Evolutionary conservation across 1,284 basidiomycete species (phyloP).

Genomic region (Naganishia albida): DNA sequence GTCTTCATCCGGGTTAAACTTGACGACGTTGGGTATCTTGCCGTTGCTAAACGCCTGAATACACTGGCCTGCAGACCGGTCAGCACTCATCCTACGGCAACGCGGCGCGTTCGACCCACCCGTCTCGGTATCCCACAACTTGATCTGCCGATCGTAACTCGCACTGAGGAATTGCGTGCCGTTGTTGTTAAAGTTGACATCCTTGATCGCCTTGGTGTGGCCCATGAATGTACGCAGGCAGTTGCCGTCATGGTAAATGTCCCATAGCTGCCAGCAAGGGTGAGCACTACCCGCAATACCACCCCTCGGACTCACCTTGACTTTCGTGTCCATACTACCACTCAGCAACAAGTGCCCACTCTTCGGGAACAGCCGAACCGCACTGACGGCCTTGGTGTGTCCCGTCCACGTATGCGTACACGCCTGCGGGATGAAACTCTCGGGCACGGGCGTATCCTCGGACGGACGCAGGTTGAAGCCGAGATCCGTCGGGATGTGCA

Average conservation of each 20-base stretch:
- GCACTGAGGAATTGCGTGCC: slow-evolving; percentile 88
- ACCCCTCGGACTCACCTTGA: slow-evolving; percentile 68
- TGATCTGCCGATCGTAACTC: slow-evolving; percentile 94
- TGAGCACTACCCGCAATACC: slow-evolving; percentile 18
- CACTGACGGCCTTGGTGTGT: slow-evolving; percentile 95
- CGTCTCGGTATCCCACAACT: slow-evolving; percentile 99
- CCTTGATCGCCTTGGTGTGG: slow-evolving; percentile 94
- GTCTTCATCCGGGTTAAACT: slow-evolving; percentile 93
- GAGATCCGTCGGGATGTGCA: slow-evolving; percentile 76
- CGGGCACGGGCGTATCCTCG: slow-evolving; percentile 78
- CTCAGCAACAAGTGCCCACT: slow-evolving; percentile 91
- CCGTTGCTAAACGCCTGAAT: slow-evolving; percentile 93
- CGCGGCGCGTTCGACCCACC: slow-evolving; percentile 51
- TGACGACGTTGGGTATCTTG: slow-evolving; percentile 91
- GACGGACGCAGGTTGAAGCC: slow-evolving; percentile 65
- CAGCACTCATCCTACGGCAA: background rate
- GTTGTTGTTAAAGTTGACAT: slow-evolving; percentile 90
- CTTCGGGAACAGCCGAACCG: slow-evolving; percentile 84
- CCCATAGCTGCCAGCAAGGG: slow-evolving; percentile 82
- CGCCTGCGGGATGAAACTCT: slow-evolving; percentile 89
- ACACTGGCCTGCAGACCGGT: slow-evolving; percentile 65
- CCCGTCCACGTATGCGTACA: slow-evolving; percentile 98
- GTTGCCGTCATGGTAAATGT: slow-evolving; percentile 94
- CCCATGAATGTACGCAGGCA: slow-evolving; percentile 97
- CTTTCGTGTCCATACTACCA: slow-evolving; percentile 97